A percentile compares a stretch with the other conserved stretches of the same genome.
These are phyloP conservation scores for Solanum tacnaense DNA, from an alignment of 257 asterid genomes.

Conservation along the genomic window DNA sequence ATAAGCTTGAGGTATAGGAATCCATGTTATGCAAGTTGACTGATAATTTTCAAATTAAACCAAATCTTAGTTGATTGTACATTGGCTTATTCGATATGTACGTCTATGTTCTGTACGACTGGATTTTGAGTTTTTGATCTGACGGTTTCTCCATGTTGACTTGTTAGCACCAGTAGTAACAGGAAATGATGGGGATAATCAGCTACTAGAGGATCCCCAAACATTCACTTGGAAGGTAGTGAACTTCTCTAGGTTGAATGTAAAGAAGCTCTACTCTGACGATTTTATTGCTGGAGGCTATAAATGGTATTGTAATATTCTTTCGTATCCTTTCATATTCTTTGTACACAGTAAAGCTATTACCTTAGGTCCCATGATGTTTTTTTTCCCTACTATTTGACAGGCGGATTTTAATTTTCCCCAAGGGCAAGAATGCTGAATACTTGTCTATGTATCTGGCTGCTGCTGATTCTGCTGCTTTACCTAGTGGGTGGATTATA, in stretches of 20 bases:
- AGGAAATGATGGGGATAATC: not conserved
- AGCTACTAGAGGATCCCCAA: not conserved
- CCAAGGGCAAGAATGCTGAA: constrained; percentile 34
- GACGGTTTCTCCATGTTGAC: not conserved
- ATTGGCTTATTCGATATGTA: not conserved
- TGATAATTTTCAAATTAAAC: not conserved
- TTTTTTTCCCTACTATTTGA: not conserved
- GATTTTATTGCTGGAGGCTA: not conserved
- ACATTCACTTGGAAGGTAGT: not conserved
- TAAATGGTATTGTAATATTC: constrained; percentile 2
- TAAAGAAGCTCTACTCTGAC: constrained; percentile 1
- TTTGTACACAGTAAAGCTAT: not conserved
- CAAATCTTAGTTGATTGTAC: not conserved
- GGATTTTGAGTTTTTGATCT: not conserved
- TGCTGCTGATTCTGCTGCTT: constrained; percentile 29
- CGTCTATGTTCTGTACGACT: not conserved
- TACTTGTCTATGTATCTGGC: constrained; percentile 41
- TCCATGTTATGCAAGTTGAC: not conserved
- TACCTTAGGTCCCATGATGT: not conserved
- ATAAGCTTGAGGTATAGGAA: not conserved
- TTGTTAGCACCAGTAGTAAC: not conserved
- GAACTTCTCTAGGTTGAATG: not conserved
- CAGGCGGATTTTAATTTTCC: constrained; percentile 52
- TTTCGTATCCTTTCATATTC: not conserved
- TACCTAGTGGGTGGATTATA: constrained; percentile 47